A percentile compares a stretch with the other conserved stretches of the same genome.
phyloP scores from a whole-genome alignment of 2,329 filamentous ascomycete genomes.

The Malbranchea zuffiana region DNA sequence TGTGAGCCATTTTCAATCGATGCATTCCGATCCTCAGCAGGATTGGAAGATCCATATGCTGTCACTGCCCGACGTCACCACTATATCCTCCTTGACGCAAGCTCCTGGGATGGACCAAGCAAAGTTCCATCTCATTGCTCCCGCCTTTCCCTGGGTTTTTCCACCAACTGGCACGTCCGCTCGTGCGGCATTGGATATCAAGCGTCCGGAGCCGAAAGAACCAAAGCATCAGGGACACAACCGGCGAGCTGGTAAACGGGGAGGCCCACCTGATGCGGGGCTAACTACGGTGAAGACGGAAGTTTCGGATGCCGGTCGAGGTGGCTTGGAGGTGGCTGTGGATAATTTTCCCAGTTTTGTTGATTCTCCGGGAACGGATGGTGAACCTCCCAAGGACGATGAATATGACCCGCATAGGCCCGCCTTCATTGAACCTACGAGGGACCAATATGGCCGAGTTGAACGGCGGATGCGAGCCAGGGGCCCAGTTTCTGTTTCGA shows the following conservation, averaged over 20 bases:
- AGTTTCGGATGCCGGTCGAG: background rate
- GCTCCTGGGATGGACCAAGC: constrained; percentile 47
- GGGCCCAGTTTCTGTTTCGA: background rate
- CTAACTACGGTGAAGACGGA: constrained; percentile 1
- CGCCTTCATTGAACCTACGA: constrained; percentile 18
- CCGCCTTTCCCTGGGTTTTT: constrained; percentile 40
- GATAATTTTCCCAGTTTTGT: constrained; percentile 17
- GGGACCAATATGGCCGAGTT: constrained; percentile 11
- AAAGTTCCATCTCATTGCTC: constrained; percentile 43
- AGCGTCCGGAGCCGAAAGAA: constrained; percentile 7
- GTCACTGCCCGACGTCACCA: constrained; percentile 42
- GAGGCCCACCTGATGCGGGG: background rate
- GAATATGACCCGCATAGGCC: constrained; percentile 41
- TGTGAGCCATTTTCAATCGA: constrained; percentile 30
- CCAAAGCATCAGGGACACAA: constrained; percentile 3
- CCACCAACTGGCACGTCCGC: constrained; percentile 9
- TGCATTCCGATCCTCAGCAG: constrained; percentile 23
- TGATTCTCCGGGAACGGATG: constrained; percentile 14
- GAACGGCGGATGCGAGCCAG: constrained; percentile 4
- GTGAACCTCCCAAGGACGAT: constrained; percentile 32
- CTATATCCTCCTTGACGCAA: constrained; percentile 31
- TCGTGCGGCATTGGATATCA: background rate
- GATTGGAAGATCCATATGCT: constrained; percentile 55
- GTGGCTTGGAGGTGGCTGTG: constrained; percentile 15
- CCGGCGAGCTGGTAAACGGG: background rate